Base-by-base conservation (phyloP, 2,329 filamentous ascomycete genomes). In the Fusarium pininemorale region DNA sequence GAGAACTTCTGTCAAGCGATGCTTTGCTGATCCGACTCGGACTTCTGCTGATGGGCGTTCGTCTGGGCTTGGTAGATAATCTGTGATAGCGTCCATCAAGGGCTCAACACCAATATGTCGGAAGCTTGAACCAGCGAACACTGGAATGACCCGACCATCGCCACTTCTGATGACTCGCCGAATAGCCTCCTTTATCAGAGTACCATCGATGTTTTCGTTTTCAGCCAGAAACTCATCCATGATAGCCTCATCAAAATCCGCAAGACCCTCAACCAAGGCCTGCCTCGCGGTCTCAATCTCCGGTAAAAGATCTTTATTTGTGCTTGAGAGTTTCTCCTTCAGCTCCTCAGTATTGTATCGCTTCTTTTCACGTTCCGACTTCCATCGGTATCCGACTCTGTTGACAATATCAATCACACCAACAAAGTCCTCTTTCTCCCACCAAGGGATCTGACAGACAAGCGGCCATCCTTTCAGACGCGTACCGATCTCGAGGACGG, bases 391-490 rank as follows among this genome's bases (percentile, higher is more conserved):
- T 8, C 91, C 94, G 50, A 92, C 88, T 18, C 94, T 86, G 68
- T 92, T 90, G 61, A 98, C 87, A 44, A 93, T 90, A 84, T 99
- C 96, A 44, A 94, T 94, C 32, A 98, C 90, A 32, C 96, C 96
- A 30, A 91, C 89, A 76, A 98, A 93, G 11, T 89, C 88, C 13
- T 94, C 93, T 67, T 92, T 92, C 10, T 93, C 90, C 90, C 95
- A 98, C 94, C 95, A 98, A 1, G 96, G 96, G 71, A 98, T 95
- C 78, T 98, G 95, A 79, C 96, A 98, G 14, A 98, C 91, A 20
- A 96, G 91, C 6, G 96, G 96, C 92, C 93, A 97, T 4, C 92
- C 93, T 67, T 91, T 90, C 26, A 99, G 86, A 61, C 94, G 90
- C 2, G 91, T 87, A 6, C 93, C 95, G 37, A 98, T 92, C 79